Evolutionary conservation across 495 filamentous ascomycete species (phyloP).

Genomic region (Pseudevernia furfuracea): DNA sequence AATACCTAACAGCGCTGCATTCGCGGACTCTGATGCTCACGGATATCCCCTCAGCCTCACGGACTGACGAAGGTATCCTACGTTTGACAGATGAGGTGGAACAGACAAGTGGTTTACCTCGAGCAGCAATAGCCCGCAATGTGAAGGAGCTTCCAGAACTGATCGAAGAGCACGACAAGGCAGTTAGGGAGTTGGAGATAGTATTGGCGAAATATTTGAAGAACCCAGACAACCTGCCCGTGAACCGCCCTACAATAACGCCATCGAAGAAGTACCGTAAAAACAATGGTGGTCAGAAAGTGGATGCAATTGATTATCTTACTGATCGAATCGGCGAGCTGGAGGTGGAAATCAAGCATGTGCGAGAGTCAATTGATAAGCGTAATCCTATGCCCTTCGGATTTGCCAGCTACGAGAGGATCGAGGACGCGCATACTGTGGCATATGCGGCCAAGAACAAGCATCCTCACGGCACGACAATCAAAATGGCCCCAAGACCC

Average conservation of each 20-base stretch:
- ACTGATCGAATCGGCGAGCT: constrained; percentile 75
- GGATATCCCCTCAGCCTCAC: constrained; percentile 64
- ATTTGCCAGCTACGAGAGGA: constrained; percentile 86
- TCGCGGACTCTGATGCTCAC: constrained; percentile 89
- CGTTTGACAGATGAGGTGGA: constrained; percentile 67
- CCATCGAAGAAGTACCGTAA: constrained; percentile 62
- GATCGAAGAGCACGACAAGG: constrained; percentile 74
- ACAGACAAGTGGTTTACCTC: constrained; percentile 66
- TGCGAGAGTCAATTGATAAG: constrained; percentile 72
- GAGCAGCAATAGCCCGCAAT: constrained; percentile 79
- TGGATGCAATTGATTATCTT: constrained; percentile 92
- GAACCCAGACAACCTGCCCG: constrained; percentile 72
- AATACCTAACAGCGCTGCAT: constrained; percentile 84
- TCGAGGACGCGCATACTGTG: constrained; percentile 79
- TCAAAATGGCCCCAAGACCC: constrained; percentile 74
- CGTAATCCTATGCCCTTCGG: constrained; percentile 84
- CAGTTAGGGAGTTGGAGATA: constrained; percentile 73
- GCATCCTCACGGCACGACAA: constrained; percentile 69
- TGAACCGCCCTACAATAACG: constrained; percentile 68
- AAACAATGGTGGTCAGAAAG: constrained; percentile 42
- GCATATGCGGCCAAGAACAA: constrained; percentile 74
- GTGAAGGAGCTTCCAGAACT: constrained; percentile 78
- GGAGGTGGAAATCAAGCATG: constrained; percentile 76
- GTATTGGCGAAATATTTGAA: constrained; percentile 84
- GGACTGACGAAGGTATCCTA: constrained; percentile 80